phyloP scores from a whole-genome alignment of 768 basidiomycete species.

The Pulveroboletus frians region DNA sequence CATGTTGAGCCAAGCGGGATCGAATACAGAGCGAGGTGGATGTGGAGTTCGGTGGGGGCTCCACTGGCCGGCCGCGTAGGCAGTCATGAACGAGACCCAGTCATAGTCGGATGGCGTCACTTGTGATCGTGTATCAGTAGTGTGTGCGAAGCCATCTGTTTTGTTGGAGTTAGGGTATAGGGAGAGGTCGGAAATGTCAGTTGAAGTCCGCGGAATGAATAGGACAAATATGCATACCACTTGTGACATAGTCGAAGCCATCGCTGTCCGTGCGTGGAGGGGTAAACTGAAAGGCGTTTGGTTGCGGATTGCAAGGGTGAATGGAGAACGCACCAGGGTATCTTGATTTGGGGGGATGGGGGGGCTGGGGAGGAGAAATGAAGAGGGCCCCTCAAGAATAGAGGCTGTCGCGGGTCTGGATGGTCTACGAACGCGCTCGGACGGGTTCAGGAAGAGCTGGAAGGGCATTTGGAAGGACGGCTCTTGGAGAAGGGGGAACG shows the following conservation, averaged over 20 bases:
- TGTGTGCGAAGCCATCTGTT: conserved; percentile 10
- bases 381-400: conserved; percentile 35
- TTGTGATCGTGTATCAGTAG: conserved; percentile 17
- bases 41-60: conserved; percentile 69
- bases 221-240: conserved; percentile 17
- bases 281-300: conserved; percentile 2
- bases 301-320: background rate
- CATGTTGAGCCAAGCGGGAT: conserved; percentile 14
- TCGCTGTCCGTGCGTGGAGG: conserved; percentile 7
- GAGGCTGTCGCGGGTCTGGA: conserved; percentile 43
- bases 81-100: conserved; percentile 73
- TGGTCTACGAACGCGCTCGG: conserved; percentile 25
- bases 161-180: conserved; percentile 13
- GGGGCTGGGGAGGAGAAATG: conserved; percentile 40
- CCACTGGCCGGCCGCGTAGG: conserved; percentile 76
- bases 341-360: conserved; percentile 8
- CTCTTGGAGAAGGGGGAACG: conserved; percentile 23
- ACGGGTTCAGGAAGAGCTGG: conserved; percentile 28
- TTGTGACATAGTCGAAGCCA: conserved; percentile 11
- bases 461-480: conserved; percentile 30
- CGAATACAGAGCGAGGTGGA: conserved; percentile 39
- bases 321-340: conserved; percentile 6
- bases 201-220: conserved; percentile 1
- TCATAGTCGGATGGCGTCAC: conserved; percentile 39
- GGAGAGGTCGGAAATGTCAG: conserved; percentile 8